Evolutionary conservation across 257 asterid genomes (phyloP), one percentile per base, ranked within the genome.

Genomic region (Fraxinus excelsior): DNA sequence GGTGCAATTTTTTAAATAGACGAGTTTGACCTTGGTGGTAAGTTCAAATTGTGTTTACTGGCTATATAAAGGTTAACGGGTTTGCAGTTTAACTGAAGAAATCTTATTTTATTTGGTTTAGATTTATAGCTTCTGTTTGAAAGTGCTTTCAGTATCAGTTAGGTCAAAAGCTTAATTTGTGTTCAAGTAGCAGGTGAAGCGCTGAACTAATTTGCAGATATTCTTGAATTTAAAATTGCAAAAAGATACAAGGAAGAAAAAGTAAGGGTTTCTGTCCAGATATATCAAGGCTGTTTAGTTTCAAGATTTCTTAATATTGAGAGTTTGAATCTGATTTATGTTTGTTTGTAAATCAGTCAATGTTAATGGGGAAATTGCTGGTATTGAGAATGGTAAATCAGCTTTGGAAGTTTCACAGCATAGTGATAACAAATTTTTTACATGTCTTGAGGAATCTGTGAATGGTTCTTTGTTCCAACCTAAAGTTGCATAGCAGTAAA

Each of bases 241-340:
- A n/a, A 56, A 44, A 19, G 53, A 44, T 44, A 44, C 18, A 44
- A 56, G 65, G 14, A 62, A 8, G 31, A 23, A 25, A 62, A 62
- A 23, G 6, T 25, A 21, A 8, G 62, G 32, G 7, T 25, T 13
- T 62, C 5, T 26, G 31, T 23, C 32, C 31, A 25, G 67, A 62
- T 26, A 25, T 25, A 21, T 62, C 14, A 19, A 62, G 29, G 34
- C 7, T 23, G 31, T 25, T 11, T 62, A 25, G 32, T 58, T 26
- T 62, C 26, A 19, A 8, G 67, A 62, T 8, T 62, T 16, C 16
- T 62, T 25, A 62, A 62, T 62, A 23, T 62, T 3, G 29, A 25
- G 67, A 62, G 67, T 62, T 25, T 11, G 67, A 25, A 62, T 62
- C 67, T 62, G 67, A 62, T 25, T 62, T 62, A 51, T 51, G 4